Evolutionary conservation across 1,139 yeast genomes (phyloP), one percentile per base, ranked within the genome.

Genomic region (Protomyces inouyei): DNA sequence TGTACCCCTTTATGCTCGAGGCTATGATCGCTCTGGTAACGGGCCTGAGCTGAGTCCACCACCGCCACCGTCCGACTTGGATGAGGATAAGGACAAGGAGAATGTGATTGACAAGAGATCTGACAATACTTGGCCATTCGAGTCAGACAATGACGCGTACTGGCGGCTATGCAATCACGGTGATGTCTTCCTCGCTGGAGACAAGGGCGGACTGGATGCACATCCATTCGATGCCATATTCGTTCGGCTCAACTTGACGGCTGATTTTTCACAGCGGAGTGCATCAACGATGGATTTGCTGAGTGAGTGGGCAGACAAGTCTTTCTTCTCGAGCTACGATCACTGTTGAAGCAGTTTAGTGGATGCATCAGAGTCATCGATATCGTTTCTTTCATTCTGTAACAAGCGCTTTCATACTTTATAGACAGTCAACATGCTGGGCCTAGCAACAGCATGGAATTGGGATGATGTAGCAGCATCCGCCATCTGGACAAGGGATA

Each of bases 381-480:
- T 28, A 6, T 28, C 32, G 8, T 28, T 28, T 6, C 32, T 28
- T 28, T 28, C 32, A 28, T 28, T 28, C 1, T 28, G 32, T 5
- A 5, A 28, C 32, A 28, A 28, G 32, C 32, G 32, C 32, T 28
- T 28, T 28, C 32, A 28, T 28, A 4, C 32, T 28, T 28, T 6
- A 6, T 28, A 28, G 32, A 28, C 32, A 28, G 3, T 4, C 32
- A 0, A 28, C 8, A 3, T 28, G n/a, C 8, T 38, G n/a, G n/a
- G 43, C 36, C 32, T 36, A 56, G 36, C 60, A 56, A 18, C 60
- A 56, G 54, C 61, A 57, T 9, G 61, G 61, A 16, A 57, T 51
- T n/a, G 61, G 61, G 18, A 57, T 57, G 16, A 57, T 52, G 51
- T 57, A 57, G 43, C 61, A 57, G 28, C 61, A 57, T 51, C 52